Evolutionary conservation across 2,329 filamentous ascomycete genomes (phyloP).

Genomic region (Monilinia vaccinii-corymbosi): DNA sequence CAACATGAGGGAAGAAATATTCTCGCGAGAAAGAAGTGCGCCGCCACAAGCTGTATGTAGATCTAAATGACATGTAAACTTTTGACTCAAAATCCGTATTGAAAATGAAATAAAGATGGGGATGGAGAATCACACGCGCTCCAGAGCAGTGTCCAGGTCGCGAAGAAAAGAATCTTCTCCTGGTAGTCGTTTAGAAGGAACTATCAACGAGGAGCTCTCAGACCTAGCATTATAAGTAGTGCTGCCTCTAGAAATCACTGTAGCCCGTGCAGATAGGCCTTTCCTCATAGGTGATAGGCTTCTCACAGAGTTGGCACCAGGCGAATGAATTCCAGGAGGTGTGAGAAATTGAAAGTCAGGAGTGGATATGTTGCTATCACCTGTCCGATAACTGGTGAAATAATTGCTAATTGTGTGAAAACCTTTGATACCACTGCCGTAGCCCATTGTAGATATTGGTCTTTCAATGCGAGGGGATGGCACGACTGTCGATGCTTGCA

Average conservation of each 20-base stretch:
- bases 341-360: slow-evolving; percentile 6
- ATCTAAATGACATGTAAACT: not conserved
- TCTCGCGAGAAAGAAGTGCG: not conserved
- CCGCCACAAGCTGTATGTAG: not conserved
- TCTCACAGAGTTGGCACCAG: not conserved
- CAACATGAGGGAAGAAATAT: not conserved
- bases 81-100: not conserved
- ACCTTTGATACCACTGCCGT: not conserved
- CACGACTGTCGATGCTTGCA: slow-evolving; percentile 2
- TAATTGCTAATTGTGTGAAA: not conserved
- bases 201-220: slow-evolving; percentile 4
- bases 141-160: slow-evolving; percentile 4
- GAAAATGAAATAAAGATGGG: not conserved
- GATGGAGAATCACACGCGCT: not conserved
- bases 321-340: not conserved
- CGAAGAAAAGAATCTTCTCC: slow-evolving; percentile 5
- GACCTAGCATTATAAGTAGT: slow-evolving; percentile 2
- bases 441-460: not conserved
- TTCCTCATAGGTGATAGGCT: not conserved
- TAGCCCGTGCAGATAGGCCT: not conserved
- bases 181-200: not conserved
- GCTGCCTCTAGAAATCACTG: slow-evolving; percentile 1
- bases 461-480: not conserved
- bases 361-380: slow-evolving; percentile 4
- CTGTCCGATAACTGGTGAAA: not conserved